Base-by-base conservation (phyloP, 768 basidiomycete genomes). In the Lactarius sp. region DNA sequence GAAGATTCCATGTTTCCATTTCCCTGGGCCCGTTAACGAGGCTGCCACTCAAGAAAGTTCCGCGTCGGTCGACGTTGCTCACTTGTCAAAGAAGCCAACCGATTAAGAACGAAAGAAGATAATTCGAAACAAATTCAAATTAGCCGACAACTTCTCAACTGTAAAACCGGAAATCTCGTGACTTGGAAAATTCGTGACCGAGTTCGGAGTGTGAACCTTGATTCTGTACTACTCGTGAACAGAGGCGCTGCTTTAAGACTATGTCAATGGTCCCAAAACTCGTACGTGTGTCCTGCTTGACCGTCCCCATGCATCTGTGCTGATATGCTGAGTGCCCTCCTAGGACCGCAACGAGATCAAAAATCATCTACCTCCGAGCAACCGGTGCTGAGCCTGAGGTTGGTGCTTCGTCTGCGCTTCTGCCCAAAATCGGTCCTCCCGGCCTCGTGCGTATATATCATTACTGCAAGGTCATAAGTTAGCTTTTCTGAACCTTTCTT, bases 341-440 rank as follows among this genome's bases (percentile, higher is more conserved):
- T 73, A 93, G 92, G 96, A 99, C 83, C 96, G 96, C 71, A 90
- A 81, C 78, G 96, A 99, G 81, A 82, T 98, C 77, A 98, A 98
- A 98, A 83, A 92, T 97, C 80, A 97, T 98, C 84, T 93, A 94
- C 85, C 89, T 98, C 76, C 86, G 96, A 71, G 94, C 94, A 57
- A 97, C 94, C 60, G 97, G 97, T 79, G 97, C 97, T 85, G 97
- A n/a, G n/a, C n/a, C n/a, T n/a, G n/a, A 99, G 82, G 93, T 98
- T 75, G 97, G 96, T 82, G 92, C 97, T 65, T 98, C 96, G 7
- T 94, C 97, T 63, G 95, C 97, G 65, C 85, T 99, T 67, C 97
- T 97, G 57, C 97, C 97, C 66, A 99, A 99, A 86, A 98, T 99
- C 76, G 97, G 97, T 86, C 97, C 97, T 80, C 87, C 98, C 69